These are phyloP conservation scores for Xerocomus brunneocitrinus DNA, from an alignment of 768 basidiomycete genomes.

Conservation along the genomic window DNA sequence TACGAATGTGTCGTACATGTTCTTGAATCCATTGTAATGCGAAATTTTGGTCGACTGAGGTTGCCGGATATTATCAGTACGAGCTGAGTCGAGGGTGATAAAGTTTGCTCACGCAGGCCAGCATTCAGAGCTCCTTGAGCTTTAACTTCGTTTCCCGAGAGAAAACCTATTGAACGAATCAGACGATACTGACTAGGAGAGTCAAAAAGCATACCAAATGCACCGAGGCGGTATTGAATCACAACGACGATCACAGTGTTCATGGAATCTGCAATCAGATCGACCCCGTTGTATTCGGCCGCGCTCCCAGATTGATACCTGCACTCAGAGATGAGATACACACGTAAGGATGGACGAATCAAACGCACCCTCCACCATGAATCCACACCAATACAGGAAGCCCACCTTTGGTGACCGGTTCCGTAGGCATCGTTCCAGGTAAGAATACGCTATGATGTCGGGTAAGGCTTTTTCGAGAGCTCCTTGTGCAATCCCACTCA, in stretches of 20 bases:
- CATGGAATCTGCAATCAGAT: slow-evolving; percentile 24
- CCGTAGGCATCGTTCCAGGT: slow-evolving; percentile 5
- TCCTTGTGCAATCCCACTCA: background rate
- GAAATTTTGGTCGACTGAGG: slow-evolving; percentile 33
- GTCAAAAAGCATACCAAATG: slow-evolving; percentile 23
- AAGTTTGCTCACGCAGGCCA: slow-evolving; percentile 28
- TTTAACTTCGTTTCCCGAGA: slow-evolving; percentile 29
- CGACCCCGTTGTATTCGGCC: slow-evolving; percentile 13
- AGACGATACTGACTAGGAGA: background rate
- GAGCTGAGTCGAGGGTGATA: background rate
- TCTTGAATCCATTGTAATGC: slow-evolving; percentile 36
- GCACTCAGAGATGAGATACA: background rate
- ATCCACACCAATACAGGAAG: slow-evolving; percentile 36
- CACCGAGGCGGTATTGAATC: slow-evolving; percentile 35
- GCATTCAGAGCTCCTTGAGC: slow-evolving; percentile 31
- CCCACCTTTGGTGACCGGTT: background rate
- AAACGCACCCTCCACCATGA: slow-evolving; percentile 33
- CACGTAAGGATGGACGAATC: background rate
- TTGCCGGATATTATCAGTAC: background rate
- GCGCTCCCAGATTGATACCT: slow-evolving; percentile 26
- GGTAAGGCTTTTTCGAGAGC: background rate
- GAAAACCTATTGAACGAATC: slow-evolving; percentile 24
- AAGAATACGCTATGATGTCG: slow-evolving; percentile 8
- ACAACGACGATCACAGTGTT: slow-evolving; percentile 25
- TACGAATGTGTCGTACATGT: slow-evolving; percentile 16